Evolutionary conservation across 1,139 yeast species (phyloP), one percentile per base, ranked within the genome.

Genomic region (Taphrina pruni): DNA sequence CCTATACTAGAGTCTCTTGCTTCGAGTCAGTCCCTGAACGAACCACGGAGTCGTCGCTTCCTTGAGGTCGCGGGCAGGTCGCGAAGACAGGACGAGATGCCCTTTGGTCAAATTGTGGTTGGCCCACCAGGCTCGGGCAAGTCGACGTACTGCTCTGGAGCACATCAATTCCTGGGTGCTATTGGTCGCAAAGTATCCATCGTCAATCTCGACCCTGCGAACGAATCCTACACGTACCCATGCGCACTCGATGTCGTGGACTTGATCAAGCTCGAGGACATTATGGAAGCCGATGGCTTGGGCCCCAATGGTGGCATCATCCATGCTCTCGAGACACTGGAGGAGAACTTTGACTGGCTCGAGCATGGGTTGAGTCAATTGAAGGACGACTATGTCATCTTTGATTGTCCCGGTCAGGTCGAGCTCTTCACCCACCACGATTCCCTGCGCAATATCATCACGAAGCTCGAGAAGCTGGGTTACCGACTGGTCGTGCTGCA

Each of bases 91-190:
- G 4, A 12, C 51, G 51, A 38, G 17, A 51, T 54, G 60, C 58
- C 66, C 11, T 64, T 55, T 38, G 67, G 67, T 6, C 65, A 67
- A 56, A 86, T 94, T 26, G 94, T 94, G 14, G 90, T 95, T 48
- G 99, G 99, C 0, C 98, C 99, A 0, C 99, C 99, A 0, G 99
- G 99, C 1, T 85, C 97, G 0, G 99, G 99, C 0, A 95, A 95
- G 76, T 90, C 97, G 0, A 95, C 99, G 0, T 95, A 90, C 77
- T 92, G 98, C 77, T 83, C 87, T 77, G 99, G 99, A 38, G 81
- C 94, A 87, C 85, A 85, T 74, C 98, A 94, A 81, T 94, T 95
- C 77, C 83, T 93, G 75, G 88, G 89, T 71, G 97, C 98, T 0
- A 91, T 95, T 60, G 99, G 99, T 7, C 82, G 99, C 70, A 89